Conservation (phyloP, 2,329 filamentous ascomycete species). For the Colletotrichum tofieldiae region DNA sequence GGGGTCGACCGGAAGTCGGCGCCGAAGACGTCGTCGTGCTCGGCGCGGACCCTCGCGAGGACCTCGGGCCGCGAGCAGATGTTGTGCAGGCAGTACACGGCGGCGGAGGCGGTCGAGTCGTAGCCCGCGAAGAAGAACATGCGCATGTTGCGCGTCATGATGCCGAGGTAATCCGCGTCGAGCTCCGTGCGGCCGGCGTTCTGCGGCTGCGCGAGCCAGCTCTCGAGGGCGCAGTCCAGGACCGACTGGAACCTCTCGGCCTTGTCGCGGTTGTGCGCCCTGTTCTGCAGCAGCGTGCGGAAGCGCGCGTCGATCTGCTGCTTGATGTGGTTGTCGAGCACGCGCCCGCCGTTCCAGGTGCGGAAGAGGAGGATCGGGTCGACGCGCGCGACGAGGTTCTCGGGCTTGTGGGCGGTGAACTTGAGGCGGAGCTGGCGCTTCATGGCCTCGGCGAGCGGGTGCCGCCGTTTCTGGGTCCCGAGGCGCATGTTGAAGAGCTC, state of each 20-base stretch:
- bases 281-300: conserved; percentile 46
- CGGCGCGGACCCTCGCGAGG: conserved; percentile 52
- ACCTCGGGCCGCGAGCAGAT: conserved; percentile 51
- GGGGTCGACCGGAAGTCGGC: conserved; percentile 38
- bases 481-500: conserved; percentile 51
- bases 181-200: conserved; percentile 41
- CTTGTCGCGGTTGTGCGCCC: conserved; percentile 38
- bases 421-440: conserved; percentile 41
- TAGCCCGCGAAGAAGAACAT: conserved; percentile 58
- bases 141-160: conserved; percentile 50
- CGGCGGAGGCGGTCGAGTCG: conserved; percentile 56
- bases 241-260: conserved; percentile 45
- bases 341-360: conserved; percentile 52
- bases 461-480: conserved; percentile 50
- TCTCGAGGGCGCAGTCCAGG: conserved; percentile 52
- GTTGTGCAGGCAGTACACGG: conserved; percentile 50
- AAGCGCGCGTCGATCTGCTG: conserved; percentile 48
- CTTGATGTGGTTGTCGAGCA: conserved; percentile 48
- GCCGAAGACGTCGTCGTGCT: conserved; percentile 68
- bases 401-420: conserved; percentile 42
- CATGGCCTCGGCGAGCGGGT: conserved; percentile 52
- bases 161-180: conserved; percentile 49
- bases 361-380: conserved; percentile 49
- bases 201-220: conserved; percentile 49
- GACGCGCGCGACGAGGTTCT: conserved; percentile 44